Base-by-base conservation (phyloP, 208 protist species). In the Angomonas ambiguus region DNA sequence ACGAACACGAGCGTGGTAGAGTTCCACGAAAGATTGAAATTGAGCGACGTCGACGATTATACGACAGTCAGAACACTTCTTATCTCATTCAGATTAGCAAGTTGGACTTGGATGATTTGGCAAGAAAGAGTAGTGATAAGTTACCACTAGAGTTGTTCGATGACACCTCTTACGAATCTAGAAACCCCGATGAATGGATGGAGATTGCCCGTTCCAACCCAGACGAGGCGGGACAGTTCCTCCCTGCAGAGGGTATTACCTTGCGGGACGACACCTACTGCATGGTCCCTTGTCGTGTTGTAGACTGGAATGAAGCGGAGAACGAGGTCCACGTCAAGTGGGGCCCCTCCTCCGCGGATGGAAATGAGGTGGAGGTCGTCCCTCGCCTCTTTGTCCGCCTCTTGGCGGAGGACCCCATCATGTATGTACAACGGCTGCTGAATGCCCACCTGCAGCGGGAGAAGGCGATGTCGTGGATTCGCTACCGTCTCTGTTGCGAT, bases 1-100 rank as follows among this genome's bases (percentile, higher is more conserved):
- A 91, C 76, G 80, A 81, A 35, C 77, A 97, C 74, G 73, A 82
- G 33, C 82, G 88, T 2, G 96, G 95, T 6, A 69, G 84, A 25
- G 88, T 97, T 49, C 97, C 97, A 5, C 87, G 97, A 38, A 80
- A 96, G 51, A 93, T 99, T 57, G 91, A 97, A 59, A 95, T 99
- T 49, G 96, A 99, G 72, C 87, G 96, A 20, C 83, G 87, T 2
- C 88, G 94, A n/a, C 83, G 92, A n/a, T 79, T 90, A 24, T 98
- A 94, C 73, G 95, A 96, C 41, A 82, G 75, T 45, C 77, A 94
- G 59, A 76, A 86, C 71, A 82, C 96, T 10, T 62, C 77, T 16
- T 65, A 89, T 38, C 81, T 98, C 24, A 60, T 98, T 16, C 48
- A 66, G 18, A 69, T 95, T 31, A 82, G 80, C 48, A 88, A 92